Percentiles rank a stretch among this genome's conserved stretches.
Evolutionary conservation across 140 eudicot species (phyloP).

Genomic region (Bidens hawaiensis): DNA sequence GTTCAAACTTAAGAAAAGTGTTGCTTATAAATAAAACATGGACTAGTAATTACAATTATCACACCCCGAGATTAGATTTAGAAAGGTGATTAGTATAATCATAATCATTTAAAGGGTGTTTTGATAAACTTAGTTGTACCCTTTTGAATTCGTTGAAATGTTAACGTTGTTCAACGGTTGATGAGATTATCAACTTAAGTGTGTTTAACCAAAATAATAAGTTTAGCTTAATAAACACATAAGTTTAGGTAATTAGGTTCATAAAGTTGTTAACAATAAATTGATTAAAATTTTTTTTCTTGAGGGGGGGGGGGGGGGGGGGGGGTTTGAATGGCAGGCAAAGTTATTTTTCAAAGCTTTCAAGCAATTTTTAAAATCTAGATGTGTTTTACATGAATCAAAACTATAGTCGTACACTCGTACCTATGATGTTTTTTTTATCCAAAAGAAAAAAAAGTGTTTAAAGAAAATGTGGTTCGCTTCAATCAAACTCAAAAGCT

Average conservation of each 20-base stretch:
- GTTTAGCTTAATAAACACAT: not conserved
- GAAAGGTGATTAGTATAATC: not conserved
- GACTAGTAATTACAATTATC: not conserved
- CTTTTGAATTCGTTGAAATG: not conserved
- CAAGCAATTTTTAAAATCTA: no score
- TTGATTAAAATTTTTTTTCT: no score
- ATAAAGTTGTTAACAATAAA: not conserved
- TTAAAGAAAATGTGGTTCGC: no score
- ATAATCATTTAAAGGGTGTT: not conserved
- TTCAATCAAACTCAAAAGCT: no score
- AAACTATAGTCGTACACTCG: no score
- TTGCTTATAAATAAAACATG: constrained; percentile 3
- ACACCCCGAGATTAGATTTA: not conserved
- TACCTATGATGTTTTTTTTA: no score
- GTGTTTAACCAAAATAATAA: not conserved
- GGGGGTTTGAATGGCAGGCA: no score
- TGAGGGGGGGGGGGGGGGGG: no score
- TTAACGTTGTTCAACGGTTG: not conserved
- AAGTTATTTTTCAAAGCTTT: no score
- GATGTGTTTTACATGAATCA: no score
- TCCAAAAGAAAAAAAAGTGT: no score
- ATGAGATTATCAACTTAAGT: not conserved
- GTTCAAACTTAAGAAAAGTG: constrained; percentile 10
- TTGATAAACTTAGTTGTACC: not conserved
- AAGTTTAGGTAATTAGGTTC: not conserved